Evolutionary conservation across 441 rosid genomes (phyloP).

Genomic region (Gossypium schwendimanii): DNA sequence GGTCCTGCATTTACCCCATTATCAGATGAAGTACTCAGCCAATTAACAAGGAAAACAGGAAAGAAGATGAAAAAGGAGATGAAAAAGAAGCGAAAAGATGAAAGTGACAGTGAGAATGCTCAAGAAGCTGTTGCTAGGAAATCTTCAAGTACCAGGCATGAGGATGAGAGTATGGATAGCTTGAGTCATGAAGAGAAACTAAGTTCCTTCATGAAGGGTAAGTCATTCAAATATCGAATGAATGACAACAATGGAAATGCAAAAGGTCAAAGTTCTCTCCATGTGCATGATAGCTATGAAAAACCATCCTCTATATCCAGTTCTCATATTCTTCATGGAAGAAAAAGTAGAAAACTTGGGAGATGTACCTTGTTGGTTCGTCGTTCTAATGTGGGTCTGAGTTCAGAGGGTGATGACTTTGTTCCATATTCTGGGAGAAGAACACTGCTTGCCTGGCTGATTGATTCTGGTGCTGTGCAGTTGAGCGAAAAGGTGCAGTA

Average conservation of each 20-base stretch:
- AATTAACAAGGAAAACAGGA: constrained; percentile 76
- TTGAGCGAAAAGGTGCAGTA: constrained; percentile 85
- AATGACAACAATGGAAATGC: constrained; percentile 30
- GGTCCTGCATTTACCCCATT: constrained; percentile 51
- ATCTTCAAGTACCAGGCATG: constrained; percentile 33
- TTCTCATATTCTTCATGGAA: constrained; percentile 51
- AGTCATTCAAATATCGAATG: constrained; percentile 40
- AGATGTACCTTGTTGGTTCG: constrained; percentile 86
- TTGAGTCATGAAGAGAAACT: constrained; percentile 65
- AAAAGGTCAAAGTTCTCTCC: constrained; percentile 34
- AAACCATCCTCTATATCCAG: constrained; percentile 34
- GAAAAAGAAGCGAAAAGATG: constrained; percentile 60
- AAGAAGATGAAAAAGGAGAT: constrained; percentile 69
- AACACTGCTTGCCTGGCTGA: constrained; percentile 84
- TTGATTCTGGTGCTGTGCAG: constrained; percentile 75
- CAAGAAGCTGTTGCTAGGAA: constrained; percentile 37
- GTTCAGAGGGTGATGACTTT: constrained; percentile 63
- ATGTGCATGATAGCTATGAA: constrained; percentile 24
- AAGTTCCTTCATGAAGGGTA: constrained; percentile 54
- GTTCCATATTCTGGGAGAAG: constrained; percentile 75
- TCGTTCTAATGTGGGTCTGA: constrained; percentile 48
- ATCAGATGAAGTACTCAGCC: constrained; percentile 71
- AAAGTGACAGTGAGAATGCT: constrained; percentile 35
- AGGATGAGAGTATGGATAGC: constrained; percentile 54
- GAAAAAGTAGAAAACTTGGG: constrained; percentile 71